phyloP scores from a whole-genome alignment of 352 stramenopile genomes.

The Phytophthora ramorum region DNA sequence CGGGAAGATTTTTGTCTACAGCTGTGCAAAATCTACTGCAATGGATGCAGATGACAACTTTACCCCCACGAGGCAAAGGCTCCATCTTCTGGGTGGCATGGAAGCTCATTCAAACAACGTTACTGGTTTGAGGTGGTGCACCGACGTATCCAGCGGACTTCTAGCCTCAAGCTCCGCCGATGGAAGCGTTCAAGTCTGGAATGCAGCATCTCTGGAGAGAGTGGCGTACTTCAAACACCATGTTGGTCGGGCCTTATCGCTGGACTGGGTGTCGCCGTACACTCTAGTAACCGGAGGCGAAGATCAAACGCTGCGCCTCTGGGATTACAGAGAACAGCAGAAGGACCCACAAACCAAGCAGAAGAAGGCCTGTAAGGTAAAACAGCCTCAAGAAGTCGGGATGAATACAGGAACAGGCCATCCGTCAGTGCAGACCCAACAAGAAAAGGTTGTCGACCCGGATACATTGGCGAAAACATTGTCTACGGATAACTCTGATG shows the following conservation, averaged over 20 bases:
- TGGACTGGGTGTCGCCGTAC: constrained; percentile 59
- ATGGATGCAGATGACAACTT: background rate
- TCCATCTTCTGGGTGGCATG: constrained; percentile 33
- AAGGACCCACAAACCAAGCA: constrained; percentile 7
- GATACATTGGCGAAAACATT: background rate
- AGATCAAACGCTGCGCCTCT: constrained; percentile 74
- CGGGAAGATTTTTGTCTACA: constrained; percentile 67
- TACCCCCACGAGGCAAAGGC: background rate
- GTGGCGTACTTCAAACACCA: constrained; percentile 55
- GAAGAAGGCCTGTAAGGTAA: constrained; percentile 39
- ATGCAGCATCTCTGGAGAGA: constrained; percentile 22
- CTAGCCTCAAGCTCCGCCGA: constrained; percentile 67
- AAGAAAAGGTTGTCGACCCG: background rate
- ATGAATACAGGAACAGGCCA: background rate
- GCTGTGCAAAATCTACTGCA: constrained; percentile 7
- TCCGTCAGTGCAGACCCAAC: background rate
- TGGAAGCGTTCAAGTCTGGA: constrained; percentile 66
- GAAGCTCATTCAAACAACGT: constrained; percentile 49
- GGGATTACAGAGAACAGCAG: constrained; percentile 51
- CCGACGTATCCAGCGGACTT: constrained; percentile 11
- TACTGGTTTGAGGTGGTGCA: constrained; percentile 55
- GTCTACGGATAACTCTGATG: constrained; percentile 1
- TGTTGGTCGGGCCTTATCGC: constrained; percentile 56
- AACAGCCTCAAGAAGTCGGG: constrained; percentile 31
- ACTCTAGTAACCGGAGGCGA: constrained; percentile 66